Evolutionary conservation across 1,284 basidiomycete genomes (phyloP), one percentile per base, ranked within the genome.

Genomic region (Ustilago esculenta): DNA sequence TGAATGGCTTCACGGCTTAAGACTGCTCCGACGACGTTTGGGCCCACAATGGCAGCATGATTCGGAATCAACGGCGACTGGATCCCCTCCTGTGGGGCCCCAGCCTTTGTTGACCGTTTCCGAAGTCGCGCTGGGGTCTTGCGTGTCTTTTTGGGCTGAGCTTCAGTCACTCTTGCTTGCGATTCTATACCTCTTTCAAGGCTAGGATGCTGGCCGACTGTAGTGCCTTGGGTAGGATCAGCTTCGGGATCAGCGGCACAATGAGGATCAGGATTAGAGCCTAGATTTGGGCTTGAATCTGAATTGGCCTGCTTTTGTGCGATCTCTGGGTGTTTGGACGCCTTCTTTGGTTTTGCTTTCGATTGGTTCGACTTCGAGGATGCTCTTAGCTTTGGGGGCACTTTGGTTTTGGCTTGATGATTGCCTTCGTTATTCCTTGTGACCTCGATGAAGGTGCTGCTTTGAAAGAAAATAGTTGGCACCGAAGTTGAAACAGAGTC

Each of bases 91-190:
- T 37, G 25, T 24, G 34, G 20, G n/a, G 17, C 21, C 5, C 21
- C 30, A n/a, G 18, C n/a, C 3, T 35, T 48, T 5, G 17, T 20
- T 20, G 44, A 30, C 46, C 46, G 29, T 33, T 50, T 61, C 5
- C 51, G 51, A 35, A 46, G 18, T 17, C 44, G 39, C 5, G 32
- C 46, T 1, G 46, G 42, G 5, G 36, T n/a, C 42, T 39, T 54
- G 20, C 51, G 40, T 0, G 40, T 15, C 32, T 45, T 49, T 20
- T 46, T 46, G 3, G 34, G 29, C 32, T 49, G 39, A 15, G 18
- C 24, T 5, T 30, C 41, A 3, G 20, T 6, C 5, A 21, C 18
- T 23, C 47, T 23, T 4, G 7, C 39, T 11, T 32, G 24, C n/a
- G 49, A 4, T 12, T 24, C 24, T 20, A 11, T 32, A 4, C 14